Evolutionary conservation across 140 eudicot genomes (phyloP).

Genomic region (Artemisia princeps): DNA sequence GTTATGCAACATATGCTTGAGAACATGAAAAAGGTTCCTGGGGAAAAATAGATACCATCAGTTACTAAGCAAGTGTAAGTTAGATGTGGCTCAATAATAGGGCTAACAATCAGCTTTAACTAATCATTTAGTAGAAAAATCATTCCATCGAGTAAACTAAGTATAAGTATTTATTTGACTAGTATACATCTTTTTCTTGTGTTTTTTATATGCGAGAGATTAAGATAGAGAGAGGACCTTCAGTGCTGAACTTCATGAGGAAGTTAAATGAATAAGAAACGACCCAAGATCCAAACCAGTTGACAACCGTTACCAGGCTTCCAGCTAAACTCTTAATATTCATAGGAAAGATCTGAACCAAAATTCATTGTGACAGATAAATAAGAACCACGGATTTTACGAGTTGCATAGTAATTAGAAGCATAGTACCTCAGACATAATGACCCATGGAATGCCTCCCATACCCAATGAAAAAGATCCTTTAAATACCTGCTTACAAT

Average conservation of each 20-base stretch:
- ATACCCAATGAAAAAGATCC: slow-evolving; percentile 65
- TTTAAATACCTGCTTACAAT: slow-evolving; percentile 38
- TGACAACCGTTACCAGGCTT: slow-evolving; percentile 66
- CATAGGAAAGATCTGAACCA: slow-evolving; percentile 72
- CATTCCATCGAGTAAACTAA: neutral
- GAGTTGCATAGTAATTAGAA: neutral
- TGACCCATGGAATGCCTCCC: slow-evolving; percentile 80
- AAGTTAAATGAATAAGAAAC: slow-evolving; percentile 72
- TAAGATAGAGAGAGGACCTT: slow-evolving; percentile 32
- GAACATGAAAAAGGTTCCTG: slow-evolving; percentile 57
- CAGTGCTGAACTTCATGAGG: slow-evolving; percentile 60
- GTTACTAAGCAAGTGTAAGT: no score
- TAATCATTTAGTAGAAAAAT: neutral
- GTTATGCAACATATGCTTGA: slow-evolving; percentile 36
- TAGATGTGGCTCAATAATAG: neutral
- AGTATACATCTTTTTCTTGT: neutral
- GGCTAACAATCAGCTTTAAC: neutral
- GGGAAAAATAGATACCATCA: neutral
- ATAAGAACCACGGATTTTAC: neutral
- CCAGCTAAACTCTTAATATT: slow-evolving; percentile 79
- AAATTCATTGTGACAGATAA: neutral
- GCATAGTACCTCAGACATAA: slow-evolving; percentile 71
- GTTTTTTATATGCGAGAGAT: neutral
- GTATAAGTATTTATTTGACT: neutral
- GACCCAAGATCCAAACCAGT: slow-evolving; percentile 70